Evolutionary conservation across 1,284 basidiomycete genomes (phyloP), one percentile per base, ranked within the genome.

Genomic region (Mycocalia duriaeana): DNA sequence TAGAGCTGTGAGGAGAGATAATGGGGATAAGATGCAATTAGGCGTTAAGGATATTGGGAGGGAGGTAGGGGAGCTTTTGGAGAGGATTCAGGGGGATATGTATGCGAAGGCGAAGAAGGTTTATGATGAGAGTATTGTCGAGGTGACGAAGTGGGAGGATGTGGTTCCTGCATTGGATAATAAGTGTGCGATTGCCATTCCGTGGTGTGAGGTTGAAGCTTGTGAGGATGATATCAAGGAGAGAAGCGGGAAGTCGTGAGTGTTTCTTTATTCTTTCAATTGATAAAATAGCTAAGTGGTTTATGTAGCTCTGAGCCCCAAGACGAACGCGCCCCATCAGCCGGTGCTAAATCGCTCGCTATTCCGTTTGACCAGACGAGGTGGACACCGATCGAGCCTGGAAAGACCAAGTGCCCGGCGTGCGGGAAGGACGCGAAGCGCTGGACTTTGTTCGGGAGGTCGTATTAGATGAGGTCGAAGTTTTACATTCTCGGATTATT

Each of bases 181-280:
- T 61, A 98, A 96, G 75, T 85, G 85, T 63, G 79, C 94, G 39
- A 84, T 89, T 18, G 89, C 90, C 44, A 82, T 99, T 50, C 96
- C 96, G 8, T 99, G 96, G 96, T 99, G 96, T 69, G 93, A 99
- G 71, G 79, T 75, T 38, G 91, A 92, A 65, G 79, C 76, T 38
- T 99, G 96, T 67, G 95, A 99, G 68, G 95, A 99, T 68, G 91
- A 93, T 61, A 96, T 99, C 77, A 99, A 99, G 77, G 92, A 98
- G 62, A 78, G 91, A 54, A 91, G 86, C 62, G 91, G 83, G 28
- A 76, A 82, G 65, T 78, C 85, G 90, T 71, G n/a, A n/a, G n/a
- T n/a, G n/a, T n/a, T n/a, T n/a, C n/a, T n/a, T n/a, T n/a, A n/a
- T n/a, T n/a, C n/a, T n/a, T n/a, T n/a, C n/a, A n/a, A n/a, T n/a